Conservation (phyloP, 1,284 basidiomycete genomes). For the Ganoderma sinense region DNA sequence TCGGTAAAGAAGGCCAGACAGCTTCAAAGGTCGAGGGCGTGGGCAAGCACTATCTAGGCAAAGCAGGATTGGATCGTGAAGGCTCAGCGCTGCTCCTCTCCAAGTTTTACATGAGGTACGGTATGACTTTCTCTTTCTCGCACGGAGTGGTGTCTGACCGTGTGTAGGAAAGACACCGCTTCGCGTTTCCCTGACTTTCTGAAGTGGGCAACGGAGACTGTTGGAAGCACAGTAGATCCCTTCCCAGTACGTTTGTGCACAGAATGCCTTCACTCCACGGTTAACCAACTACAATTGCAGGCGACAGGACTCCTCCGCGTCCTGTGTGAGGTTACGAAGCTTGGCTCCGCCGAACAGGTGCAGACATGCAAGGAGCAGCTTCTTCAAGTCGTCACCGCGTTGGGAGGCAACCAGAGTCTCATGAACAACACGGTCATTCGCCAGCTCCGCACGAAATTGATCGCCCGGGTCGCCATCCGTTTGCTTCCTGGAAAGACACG, state of each 20-base stretch:
- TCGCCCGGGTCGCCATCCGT: conserved; percentile 69
- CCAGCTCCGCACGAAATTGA: conserved; percentile 71
- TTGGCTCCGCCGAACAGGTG: conserved; percentile 65
- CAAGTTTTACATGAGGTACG: conserved; percentile 79
- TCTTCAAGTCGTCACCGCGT: conserved; percentile 49
- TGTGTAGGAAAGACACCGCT: conserved; percentile 66
- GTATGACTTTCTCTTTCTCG: neutral
- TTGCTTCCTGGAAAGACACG: conserved; percentile 59
- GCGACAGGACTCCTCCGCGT: conserved; percentile 78
- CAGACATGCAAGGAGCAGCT: conserved; percentile 51
- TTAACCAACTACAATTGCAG: conserved; percentile 44
- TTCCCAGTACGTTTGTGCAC: conserved; percentile 55
- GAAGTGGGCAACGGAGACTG: conserved; percentile 48
- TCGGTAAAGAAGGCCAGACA: conserved; percentile 54
- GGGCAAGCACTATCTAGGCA: conserved; percentile 67
- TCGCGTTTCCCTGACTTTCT: conserved; percentile 61
- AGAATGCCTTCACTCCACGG: neutral
- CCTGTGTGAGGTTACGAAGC: conserved; percentile 77
- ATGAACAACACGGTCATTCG: conserved; percentile 68
- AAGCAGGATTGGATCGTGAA: conserved; percentile 84
- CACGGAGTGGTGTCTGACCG: conserved; percentile 16
- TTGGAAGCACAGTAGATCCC: conserved; percentile 49
- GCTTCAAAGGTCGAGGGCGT: conserved; percentile 63
- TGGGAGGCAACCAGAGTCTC: conserved; percentile 51
- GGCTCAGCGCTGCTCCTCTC: conserved; percentile 79